A percentile compares a stretch with the other conserved stretches of the same genome.
These are phyloP conservation scores for Trifolium repens DNA, from an alignment of 306 rosid genomes.

Conservation along the genomic window DNA sequence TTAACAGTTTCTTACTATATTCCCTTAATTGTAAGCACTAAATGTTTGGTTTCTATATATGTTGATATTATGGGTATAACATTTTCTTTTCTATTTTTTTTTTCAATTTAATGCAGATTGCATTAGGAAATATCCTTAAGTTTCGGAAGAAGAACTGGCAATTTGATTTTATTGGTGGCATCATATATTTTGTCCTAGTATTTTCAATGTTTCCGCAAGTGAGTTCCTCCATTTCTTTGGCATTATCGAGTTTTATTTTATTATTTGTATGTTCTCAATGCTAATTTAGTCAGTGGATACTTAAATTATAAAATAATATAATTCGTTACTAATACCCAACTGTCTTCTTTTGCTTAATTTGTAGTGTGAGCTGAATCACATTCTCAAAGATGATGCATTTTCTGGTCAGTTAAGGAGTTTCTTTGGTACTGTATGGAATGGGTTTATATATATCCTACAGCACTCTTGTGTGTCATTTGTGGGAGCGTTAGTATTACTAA, in stretches of 20 bases:
- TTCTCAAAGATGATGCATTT: conserved; percentile 82
- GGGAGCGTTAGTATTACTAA: conserved; percentile 74
- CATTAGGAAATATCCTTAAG: conserved; percentile 88
- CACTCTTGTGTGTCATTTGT: conserved; percentile 73
- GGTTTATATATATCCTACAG: conserved; percentile 73
- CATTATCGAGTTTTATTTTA: neutral
- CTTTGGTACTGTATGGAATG: conserved; percentile 83
- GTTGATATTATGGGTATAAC: conserved; percentile 34
- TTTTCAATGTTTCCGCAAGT: conserved; percentile 99
- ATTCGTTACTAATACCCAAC: conserved; percentile 43
- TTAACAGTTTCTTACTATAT: conserved; percentile 30
- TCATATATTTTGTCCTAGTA: conserved; percentile 81
- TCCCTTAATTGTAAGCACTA: conserved; percentile 5
- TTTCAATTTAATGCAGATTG: conserved; percentile 66
- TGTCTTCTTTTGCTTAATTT: conserved; percentile 42
- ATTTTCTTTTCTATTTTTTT: neutral
- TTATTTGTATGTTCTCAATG: neutral
- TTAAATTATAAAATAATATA: conserved; percentile 11
- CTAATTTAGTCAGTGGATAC: conserved; percentile 7
- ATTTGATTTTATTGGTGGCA: conserved; percentile 99
- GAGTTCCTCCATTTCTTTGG: conserved; percentile 43
- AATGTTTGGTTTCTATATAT: conserved; percentile 26
- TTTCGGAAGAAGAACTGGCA: conserved; percentile 99
- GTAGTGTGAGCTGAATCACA: conserved; percentile 89
- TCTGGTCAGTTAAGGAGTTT: conserved; percentile 79